Base-by-base conservation (phyloP, 2,329 filamentous ascomycete genomes). In the Fusarium longipes region DNA sequence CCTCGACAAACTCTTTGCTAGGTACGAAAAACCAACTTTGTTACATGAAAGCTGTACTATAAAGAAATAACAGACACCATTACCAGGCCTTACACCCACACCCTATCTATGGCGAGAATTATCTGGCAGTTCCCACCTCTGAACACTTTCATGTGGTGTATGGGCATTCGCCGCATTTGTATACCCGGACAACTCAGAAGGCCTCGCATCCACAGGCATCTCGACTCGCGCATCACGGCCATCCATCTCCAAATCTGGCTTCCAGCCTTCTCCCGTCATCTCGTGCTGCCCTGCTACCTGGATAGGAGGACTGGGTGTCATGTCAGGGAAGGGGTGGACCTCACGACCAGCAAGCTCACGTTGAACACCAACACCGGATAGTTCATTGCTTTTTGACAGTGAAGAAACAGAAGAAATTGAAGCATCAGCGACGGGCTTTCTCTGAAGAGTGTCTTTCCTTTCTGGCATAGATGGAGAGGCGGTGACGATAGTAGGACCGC, bases 121-220 rank as follows among this genome's bases (percentile, higher is more conserved):
- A 25, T 69, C 70, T 4, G 69, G 65, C 4, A 73, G 56, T 49
- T 73, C 70, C 70, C 70, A 73, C 35, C 70, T 56, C 30, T 70
- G 70, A 5, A 44, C 42, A 25, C 24, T 53, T 27, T 58, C 53
- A 17, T 53, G 58, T 2, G 42, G 20, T 15, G 32, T 59, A 17
- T 72, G 63, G 15, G 52, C 22, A 40, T 65, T 58, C 14, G 67
- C 64, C 14, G 62, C 54, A 6, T 57, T 72, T 2, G 53, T 48
- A 36, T 70, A 54, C 5, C 51, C 56, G 10, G 56, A 49, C 18
- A 73, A 25, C 54, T 73, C 70, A 36, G 57, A 47, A 7, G 62
- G 60, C 9, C 69, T 56, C 9, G 40, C 42, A 7, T 61, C 70
- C 15, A 67, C 65, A 5, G 65, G 47, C 43, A 70, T 66, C 32